Evolutionary conservation across 1,139 yeast genomes (phyloP).

Genomic region (Yamadazyma siamensis): DNA sequence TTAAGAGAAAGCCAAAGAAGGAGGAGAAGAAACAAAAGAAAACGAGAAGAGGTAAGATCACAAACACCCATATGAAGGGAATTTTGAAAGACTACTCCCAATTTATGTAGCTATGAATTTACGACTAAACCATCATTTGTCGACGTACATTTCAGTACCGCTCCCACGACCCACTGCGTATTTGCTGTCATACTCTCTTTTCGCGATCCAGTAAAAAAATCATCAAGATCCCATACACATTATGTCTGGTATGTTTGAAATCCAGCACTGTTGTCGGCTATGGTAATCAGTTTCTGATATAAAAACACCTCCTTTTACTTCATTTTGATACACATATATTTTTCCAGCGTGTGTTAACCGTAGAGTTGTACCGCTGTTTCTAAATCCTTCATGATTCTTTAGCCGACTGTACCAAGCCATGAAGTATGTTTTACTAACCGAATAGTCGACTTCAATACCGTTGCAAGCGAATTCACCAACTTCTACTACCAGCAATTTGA

Average conservation of each 20-base stretch:
- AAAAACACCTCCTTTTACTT: too few species aligned
- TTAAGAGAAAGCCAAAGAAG: slow-evolving; percentile 63
- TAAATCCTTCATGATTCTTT: too few species aligned
- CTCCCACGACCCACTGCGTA: too few species aligned
- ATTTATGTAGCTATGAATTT: slow-evolving; percentile 21
- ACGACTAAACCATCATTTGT: too few species aligned
- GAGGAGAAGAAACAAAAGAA: slow-evolving; percentile 80
- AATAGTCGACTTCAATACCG: slow-evolving; percentile 67
- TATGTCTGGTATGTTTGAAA: slow-evolving; percentile 16
- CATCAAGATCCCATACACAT: background rate
- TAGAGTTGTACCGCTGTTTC: too few species aligned
- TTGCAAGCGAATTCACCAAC: slow-evolving; percentile 79
- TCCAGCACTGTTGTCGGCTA: background rate
- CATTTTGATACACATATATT: too few species aligned
- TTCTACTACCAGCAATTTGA: slow-evolving; percentile 97
- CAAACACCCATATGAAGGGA: slow-evolving; percentile 96
- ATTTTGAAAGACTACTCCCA: slow-evolving; percentile 80
- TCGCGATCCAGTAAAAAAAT: background rate
- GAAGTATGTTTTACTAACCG: too few species aligned
- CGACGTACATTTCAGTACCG: slow-evolving; percentile 3
- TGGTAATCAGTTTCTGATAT: too few species aligned
- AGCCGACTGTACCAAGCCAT: too few species aligned
- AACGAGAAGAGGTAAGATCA: slow-evolving; percentile 88
- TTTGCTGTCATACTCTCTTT: slow-evolving; percentile 1
- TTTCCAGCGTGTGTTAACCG: too few species aligned